Conservation (phyloP, 2,329 filamentous ascomycete genomes). For the Sclerotinia trifoliorum region DNA sequence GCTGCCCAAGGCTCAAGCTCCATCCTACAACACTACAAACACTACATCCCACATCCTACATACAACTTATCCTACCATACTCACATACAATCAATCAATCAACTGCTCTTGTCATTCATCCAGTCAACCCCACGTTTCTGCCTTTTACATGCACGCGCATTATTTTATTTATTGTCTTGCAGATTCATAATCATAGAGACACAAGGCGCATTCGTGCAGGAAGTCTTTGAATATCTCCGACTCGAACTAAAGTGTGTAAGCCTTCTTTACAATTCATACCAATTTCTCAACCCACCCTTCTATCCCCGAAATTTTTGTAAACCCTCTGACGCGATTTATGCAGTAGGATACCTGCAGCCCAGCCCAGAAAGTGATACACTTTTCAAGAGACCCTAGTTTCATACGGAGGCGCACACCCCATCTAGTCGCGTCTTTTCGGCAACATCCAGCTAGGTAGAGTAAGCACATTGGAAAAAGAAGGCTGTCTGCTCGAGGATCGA, state of each 20-base stretch:
- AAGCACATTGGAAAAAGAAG: conserved; percentile 30
- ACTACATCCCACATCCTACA: too few species aligned
- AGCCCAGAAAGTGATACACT: conserved; percentile 23
- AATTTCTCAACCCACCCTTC: conserved; percentile 12
- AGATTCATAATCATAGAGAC: conserved; percentile 22
- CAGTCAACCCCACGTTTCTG: conserved; percentile 21
- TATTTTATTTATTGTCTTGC: conserved; percentile 18
- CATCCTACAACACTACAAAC: neutral
- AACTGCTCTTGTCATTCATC: conserved; percentile 1
- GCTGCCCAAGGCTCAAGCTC: neutral
- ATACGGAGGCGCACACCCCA: conserved; percentile 29
- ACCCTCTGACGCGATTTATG: conserved; percentile 25
- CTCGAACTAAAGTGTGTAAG: conserved; percentile 22
- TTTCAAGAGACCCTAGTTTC: conserved; percentile 27
- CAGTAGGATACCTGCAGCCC: conserved; percentile 24
- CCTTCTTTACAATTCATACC: conserved; percentile 21
- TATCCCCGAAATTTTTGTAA: conserved; percentile 17
- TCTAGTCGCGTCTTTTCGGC: conserved; percentile 32
- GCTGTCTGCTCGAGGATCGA: conserved; percentile 34
- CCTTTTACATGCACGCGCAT: conserved; percentile 11
- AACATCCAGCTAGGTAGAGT: conserved; percentile 33
- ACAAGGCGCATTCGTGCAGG: conserved; percentile 23
- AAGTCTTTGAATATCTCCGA: conserved; percentile 23
- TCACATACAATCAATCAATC: neutral
- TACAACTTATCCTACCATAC: neutral